Conservation (phyloP, 768 basidiomycete species). For the Boletus insuetus region DNA sequence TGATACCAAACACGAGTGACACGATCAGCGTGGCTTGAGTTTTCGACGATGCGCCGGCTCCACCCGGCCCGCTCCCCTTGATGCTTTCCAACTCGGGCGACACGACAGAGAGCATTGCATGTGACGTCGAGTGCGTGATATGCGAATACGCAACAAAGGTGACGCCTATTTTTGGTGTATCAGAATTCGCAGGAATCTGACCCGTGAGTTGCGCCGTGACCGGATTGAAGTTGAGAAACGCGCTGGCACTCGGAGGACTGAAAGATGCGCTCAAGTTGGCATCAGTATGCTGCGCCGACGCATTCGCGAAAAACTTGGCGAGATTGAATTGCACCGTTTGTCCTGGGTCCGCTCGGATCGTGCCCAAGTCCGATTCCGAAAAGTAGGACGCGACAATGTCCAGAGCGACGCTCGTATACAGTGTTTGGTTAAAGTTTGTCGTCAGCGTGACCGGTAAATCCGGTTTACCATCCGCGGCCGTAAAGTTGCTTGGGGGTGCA, state of each 20-base stretch:
- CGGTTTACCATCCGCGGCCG: conserved; percentile 33
- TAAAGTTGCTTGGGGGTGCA: conserved; percentile 47
- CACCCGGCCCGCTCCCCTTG: conserved; percentile 31
- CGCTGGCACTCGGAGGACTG: conserved; percentile 45
- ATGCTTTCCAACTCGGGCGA: conserved; percentile 41
- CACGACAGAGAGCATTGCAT: conserved; percentile 53
- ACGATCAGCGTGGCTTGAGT: conserved; percentile 54
- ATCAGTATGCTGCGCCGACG: conserved; percentile 37
- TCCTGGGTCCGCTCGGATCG: conserved; percentile 52
- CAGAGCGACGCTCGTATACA: conserved; percentile 62
- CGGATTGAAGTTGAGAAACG: conserved; percentile 56
- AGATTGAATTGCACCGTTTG: conserved; percentile 53
- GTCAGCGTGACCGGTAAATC: conserved; percentile 59
- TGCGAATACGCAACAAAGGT: conserved; percentile 69
- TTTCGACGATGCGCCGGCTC: conserved; percentile 43
- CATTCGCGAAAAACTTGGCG: conserved; percentile 52
- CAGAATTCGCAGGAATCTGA: conserved; percentile 47
- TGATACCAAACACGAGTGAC: conserved; percentile 56
- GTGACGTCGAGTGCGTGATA: conserved; percentile 68
- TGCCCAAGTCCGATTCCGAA: conserved; percentile 50
- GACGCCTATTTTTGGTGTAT: conserved; percentile 41
- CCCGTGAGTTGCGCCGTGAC: conserved; percentile 49
- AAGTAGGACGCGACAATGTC: conserved; percentile 75
- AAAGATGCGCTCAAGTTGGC: conserved; percentile 55
- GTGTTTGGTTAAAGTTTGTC: conserved; percentile 64